A percentile compares a stretch with the other conserved stretches of the same genome.
phyloP scores from a whole-genome alignment of 202 grass and related monocot species.

The Saccharum hybrid region DNA sequence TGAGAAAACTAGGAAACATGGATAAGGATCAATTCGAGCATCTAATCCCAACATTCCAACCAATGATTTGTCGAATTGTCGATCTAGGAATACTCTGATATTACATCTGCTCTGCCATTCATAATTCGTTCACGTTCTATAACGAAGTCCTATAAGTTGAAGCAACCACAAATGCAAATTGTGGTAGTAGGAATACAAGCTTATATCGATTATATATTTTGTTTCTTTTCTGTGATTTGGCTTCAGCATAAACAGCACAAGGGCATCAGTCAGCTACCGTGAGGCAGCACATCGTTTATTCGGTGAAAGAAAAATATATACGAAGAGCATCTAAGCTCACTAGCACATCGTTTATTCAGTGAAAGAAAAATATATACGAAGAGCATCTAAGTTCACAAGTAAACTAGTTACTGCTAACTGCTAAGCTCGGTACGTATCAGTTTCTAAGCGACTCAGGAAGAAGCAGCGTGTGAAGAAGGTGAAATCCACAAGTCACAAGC shows the following conservation, averaged over 20 bases:
- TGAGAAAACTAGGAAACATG: background rate
- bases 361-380: background rate
- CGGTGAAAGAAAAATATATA: background rate
- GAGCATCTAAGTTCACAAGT: background rate
- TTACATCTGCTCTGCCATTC: background rate
- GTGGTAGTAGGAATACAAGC: background rate
- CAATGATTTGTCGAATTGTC: background rate
- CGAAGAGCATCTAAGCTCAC: background rate
- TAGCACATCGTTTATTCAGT: constrained; percentile 13
- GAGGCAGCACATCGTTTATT: constrained; percentile 17
- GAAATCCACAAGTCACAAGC: constrained; percentile 29
- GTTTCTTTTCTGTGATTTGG: background rate
- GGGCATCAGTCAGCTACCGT: background rate
- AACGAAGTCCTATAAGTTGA: background rate
- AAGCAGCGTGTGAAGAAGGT: background rate
- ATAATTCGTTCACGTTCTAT: background rate
- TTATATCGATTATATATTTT: background rate
- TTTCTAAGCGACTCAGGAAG: background rate
- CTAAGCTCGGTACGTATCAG: background rate
- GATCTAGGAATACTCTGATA: background rate
- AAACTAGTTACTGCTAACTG: background rate
- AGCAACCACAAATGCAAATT: background rate
- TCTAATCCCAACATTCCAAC: background rate
- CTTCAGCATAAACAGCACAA: constrained; percentile 16
- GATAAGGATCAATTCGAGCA: background rate